Conservation (phyloP, 1,139 yeast genomes). For the Yamadazyma aaseri region DNA sequence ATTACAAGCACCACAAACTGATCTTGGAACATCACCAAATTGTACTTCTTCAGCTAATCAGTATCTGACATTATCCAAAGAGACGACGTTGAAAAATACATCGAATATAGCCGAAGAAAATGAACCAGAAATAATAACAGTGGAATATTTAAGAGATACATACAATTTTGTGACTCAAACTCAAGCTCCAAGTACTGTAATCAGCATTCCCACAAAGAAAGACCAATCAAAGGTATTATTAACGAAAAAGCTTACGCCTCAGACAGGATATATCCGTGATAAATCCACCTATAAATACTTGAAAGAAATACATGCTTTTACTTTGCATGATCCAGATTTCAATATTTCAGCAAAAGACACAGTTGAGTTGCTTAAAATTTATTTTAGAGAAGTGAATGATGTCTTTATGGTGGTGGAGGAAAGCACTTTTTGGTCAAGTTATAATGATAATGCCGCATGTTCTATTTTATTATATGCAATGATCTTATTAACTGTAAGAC, state of each 20-base stretch:
- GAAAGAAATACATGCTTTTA: slow-evolving; percentile 31
- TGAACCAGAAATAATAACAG: too few species aligned
- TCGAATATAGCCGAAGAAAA: too few species aligned
- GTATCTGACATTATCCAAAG: too few species aligned
- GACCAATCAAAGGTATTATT: not conserved
- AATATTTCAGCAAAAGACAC: slow-evolving; percentile 23
- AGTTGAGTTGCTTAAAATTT: slow-evolving; percentile 23
- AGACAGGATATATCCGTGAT: slow-evolving; percentile 1
- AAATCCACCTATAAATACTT: slow-evolving; percentile 10
- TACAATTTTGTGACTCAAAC: not conserved
- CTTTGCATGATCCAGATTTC: slow-evolving; percentile 25
- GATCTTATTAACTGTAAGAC: slow-evolving; percentile 28
- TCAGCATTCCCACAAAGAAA: not conserved
- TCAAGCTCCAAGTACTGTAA: not conserved
- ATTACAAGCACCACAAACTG: not conserved
- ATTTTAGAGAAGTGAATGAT: slow-evolving; percentile 32
- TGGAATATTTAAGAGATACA: not conserved
- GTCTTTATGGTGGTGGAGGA: slow-evolving; percentile 34
- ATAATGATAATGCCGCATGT: slow-evolving; percentile 20
- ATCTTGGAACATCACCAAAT: not conserved
- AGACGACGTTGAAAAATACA: too few species aligned
- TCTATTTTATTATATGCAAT: slow-evolving; percentile 28
- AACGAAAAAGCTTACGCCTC: too few species aligned
- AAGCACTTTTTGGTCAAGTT: slow-evolving; percentile 29
- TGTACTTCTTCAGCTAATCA: not conserved